Percentiles rank a stretch among this genome's conserved stretches.
Conservation (phyloP, 2,329 filamentous ascomycete species). For the Cladosporium sphaerospermum region DNA sequence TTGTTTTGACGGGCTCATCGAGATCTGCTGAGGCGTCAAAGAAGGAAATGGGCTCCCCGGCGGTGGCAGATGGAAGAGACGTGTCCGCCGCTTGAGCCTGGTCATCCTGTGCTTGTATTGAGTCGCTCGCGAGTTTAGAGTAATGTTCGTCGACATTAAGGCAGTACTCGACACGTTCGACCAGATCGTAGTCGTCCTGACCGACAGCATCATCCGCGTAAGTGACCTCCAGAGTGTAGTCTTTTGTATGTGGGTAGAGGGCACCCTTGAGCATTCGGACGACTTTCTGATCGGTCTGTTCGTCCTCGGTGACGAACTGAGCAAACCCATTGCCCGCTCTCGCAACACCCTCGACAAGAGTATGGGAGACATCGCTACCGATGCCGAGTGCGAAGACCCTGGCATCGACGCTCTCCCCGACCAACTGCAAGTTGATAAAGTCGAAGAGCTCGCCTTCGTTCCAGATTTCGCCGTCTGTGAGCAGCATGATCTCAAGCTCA, state of each 20-base stretch:
- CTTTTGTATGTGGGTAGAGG: conserved; percentile 57
- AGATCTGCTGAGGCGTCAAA: conserved; percentile 49
- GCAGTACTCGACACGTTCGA: conserved; percentile 52
- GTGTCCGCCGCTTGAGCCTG: neutral
- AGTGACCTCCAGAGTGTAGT: conserved; percentile 59
- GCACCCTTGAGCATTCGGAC: conserved; percentile 69
- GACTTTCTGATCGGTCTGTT: conserved; percentile 63
- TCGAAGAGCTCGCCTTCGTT: conserved; percentile 43
- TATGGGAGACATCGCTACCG: conserved; percentile 48
- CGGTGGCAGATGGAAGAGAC: neutral
- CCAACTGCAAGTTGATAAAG: conserved; percentile 42
- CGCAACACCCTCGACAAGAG: conserved; percentile 54
- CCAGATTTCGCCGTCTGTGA: conserved; percentile 54
- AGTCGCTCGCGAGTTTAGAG: neutral
- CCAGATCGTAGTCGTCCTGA: conserved; percentile 55
- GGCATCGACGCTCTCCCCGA: conserved; percentile 37
- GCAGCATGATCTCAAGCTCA: conserved; percentile 48
- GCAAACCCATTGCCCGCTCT: conserved; percentile 52
- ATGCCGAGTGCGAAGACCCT: conserved; percentile 55
- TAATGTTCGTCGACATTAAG: conserved; percentile 32
- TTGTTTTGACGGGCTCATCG: conserved; percentile 31
- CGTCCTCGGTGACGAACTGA: conserved; percentile 56
- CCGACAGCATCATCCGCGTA: conserved; percentile 39
- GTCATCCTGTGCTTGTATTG: neutral
- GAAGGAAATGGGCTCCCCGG: conserved; percentile 48